A percentile compares a stretch with the other conserved stretches of the same genome.
phyloP scores from a whole-genome alignment of 148 eudicot species.

The Amaranthus cruentus region DNA sequence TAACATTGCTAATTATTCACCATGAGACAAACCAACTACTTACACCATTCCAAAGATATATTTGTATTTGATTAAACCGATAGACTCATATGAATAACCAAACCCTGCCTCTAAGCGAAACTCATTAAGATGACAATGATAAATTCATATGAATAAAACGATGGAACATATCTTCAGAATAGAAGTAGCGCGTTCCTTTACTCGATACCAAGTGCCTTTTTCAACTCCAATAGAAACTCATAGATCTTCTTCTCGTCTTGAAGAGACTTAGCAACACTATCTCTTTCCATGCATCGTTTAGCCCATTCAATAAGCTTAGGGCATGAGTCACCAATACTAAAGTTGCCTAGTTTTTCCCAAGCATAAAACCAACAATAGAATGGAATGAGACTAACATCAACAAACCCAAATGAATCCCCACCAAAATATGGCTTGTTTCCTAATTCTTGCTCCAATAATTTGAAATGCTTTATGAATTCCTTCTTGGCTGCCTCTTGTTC shows the following conservation, averaged over 20 bases:
- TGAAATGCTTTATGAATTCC: slow-evolving; percentile 26
- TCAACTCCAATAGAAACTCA: slow-evolving; percentile 9
- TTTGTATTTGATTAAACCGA: too few relatives aligned
- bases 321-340: slow-evolving; percentile 33
- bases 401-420: slow-evolving; percentile 39
- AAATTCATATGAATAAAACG: too few relatives aligned
- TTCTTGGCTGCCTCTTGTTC: slow-evolving; percentile 33
- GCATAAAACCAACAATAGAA: slow-evolving; percentile 38
- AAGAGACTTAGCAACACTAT: slow-evolving; percentile 37
- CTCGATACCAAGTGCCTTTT: slow-evolving; percentile 1
- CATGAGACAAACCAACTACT: too few relatives aligned
- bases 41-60: too few relatives aligned
- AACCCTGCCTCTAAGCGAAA: too few relatives aligned
- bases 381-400: slow-evolving; percentile 34
- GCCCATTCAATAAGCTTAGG: slow-evolving; percentile 39
- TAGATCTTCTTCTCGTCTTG: slow-evolving; percentile 24
- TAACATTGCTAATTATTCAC: too few relatives aligned
- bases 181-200: too few relatives aligned
- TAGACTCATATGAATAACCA: too few relatives aligned
- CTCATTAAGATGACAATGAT: too few relatives aligned
- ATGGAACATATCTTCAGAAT: too few relatives aligned
- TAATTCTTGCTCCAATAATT: slow-evolving; percentile 32
- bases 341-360: slow-evolving; percentile 30
- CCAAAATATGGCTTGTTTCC: slow-evolving; percentile 47
- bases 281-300: slow-evolving; percentile 39